These are phyloP conservation scores for Polychytrium aggregatum DNA, from an alignment of 192 early-diverging fungal genomes.

Conservation along the genomic window DNA sequence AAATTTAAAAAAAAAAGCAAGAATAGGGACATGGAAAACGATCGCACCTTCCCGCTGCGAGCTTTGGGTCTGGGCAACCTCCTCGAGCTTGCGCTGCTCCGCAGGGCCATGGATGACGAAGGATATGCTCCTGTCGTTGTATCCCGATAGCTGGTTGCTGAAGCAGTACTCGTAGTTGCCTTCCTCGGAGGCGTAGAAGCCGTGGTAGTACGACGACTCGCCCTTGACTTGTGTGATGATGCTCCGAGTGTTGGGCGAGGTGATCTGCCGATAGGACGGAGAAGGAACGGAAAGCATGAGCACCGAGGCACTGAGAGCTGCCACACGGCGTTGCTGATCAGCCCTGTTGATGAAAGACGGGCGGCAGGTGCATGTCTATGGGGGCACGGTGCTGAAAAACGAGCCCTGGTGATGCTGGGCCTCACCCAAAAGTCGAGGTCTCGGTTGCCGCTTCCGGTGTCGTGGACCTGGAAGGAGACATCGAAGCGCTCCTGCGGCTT, in stretches of 20 bases:
- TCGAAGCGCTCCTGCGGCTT: slow-evolving; percentile 50
- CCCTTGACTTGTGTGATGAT: slow-evolving; percentile 12
- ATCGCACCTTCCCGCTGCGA: no score
- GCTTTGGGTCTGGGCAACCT: no score
- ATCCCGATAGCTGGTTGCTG: slow-evolving; percentile 54
- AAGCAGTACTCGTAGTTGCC: slow-evolving; percentile 70
- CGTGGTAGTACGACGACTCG: slow-evolving; percentile 12
- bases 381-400: not conserved
- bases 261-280: slow-evolving; percentile 14
- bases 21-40: no score
- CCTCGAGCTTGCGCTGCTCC: slow-evolving; percentile 11
- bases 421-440: slow-evolving; percentile 64
- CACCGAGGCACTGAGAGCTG: not conserved
- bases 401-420: not conserved
- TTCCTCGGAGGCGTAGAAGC: slow-evolving; percentile 29
- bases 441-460: slow-evolving; percentile 47
- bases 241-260: slow-evolving; percentile 9
- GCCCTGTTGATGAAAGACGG: no score
- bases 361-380: no score
- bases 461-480: slow-evolving; percentile 54
- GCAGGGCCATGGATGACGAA: slow-evolving; percentile 19
- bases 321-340: no score
- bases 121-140: slow-evolving; percentile 44
- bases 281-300: not conserved
- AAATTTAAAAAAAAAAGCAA: no score